These are phyloP conservation scores for Ophiocordyceps robertsii DNA, from an alignment of 2,329 filamentous ascomycete genomes.

Conservation along the genomic window DNA sequence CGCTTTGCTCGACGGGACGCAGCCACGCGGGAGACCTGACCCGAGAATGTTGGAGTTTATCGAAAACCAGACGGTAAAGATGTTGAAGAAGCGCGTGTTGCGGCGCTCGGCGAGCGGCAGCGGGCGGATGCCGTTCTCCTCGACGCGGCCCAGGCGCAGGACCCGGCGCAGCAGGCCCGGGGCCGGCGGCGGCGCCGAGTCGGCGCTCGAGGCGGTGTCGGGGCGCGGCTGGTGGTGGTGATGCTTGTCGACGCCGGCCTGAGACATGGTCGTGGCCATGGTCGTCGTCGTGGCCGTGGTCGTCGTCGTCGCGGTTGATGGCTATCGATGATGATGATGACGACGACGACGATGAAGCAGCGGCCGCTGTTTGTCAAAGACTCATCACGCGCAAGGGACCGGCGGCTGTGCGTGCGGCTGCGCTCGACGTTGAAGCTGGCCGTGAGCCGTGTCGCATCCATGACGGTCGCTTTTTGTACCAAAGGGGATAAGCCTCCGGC, in stretches of 20 bases:
- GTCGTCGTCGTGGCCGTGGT: no score
- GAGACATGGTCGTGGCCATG: no score
- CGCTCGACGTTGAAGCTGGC: no score
- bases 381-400: no score
- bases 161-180: conserved; percentile 14
- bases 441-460: no score
- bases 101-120: conserved; percentile 27
- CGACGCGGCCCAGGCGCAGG: conserved; percentile 24
- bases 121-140: conserved; percentile 29
- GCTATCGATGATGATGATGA: no score
- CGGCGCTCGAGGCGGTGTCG: neutral
- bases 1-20: neutral
- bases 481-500: no score
- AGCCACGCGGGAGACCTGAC: conserved; percentile 12
- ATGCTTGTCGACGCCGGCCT: neutral
- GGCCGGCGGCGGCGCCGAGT: neutral
- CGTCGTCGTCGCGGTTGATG: no score
- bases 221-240: neutral
- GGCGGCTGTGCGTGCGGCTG: no score
- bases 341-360: neutral
- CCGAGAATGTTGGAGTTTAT: conserved; percentile 34
- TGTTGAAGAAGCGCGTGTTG: conserved; percentile 25
- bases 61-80: conserved; percentile 35
- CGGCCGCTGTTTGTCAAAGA: no score
- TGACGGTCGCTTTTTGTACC: no score